Percentiles rank a stretch among this genome's conserved stretches.
Conservation (phyloP, 208 protist genomes). For the Strigomonas oncopelti region DNA sequence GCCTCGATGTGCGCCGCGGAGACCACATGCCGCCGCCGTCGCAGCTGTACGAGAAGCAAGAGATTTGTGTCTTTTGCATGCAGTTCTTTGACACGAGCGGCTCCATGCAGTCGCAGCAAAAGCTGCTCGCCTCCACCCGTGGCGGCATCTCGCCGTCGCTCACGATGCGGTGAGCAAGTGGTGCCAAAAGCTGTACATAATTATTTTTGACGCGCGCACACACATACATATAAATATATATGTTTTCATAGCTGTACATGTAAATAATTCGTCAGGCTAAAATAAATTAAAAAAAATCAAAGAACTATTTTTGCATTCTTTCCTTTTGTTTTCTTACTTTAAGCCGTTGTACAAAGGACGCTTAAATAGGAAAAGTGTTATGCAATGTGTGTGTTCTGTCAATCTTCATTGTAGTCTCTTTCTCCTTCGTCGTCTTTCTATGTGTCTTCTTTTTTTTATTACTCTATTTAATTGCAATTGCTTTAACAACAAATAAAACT, state of each 20-base stretch:
- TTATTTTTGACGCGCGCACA: too few relatives aligned
- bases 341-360: background rate
- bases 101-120: constrained; percentile 80
- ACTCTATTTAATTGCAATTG: background rate
- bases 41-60: constrained; percentile 88
- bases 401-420: too few relatives aligned
- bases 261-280: background rate
- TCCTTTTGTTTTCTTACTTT: background rate
- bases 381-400: background rate
- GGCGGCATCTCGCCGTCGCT: constrained; percentile 75
- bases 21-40: constrained; percentile 87
- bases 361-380: too few relatives aligned
- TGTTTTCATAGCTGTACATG: background rate
- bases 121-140: constrained; percentile 83
- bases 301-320: background rate
- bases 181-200: background rate
- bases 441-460: constrained; percentile 4
- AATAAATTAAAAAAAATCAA: background rate
- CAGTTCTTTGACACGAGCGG: constrained; percentile 91
- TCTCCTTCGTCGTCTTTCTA: constrained; percentile 2
- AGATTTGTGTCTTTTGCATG: constrained; percentile 93
- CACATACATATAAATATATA: background rate
- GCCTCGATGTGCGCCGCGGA: constrained; percentile 75
- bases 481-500: too few relatives aligned
- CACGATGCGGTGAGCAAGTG: constrained; percentile 63